Conservation (phyloP, 1,139 yeast genomes). For the Yamadazyma jaroonii region DNA sequence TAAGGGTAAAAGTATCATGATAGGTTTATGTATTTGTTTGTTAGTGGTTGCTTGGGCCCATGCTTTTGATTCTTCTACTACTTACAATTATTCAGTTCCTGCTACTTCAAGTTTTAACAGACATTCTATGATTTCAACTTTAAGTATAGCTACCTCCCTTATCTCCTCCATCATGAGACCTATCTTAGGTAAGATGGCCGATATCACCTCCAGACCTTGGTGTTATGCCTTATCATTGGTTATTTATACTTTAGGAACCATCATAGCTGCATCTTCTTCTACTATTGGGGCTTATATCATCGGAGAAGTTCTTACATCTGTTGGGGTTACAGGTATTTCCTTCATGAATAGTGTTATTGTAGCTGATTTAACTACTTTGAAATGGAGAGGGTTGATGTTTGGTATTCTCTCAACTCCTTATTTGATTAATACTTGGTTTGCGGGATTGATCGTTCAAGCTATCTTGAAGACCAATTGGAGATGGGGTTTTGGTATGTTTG, state of each 20-base stretch:
- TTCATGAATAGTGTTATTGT: slow-evolving; percentile 20
- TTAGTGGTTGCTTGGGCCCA: slow-evolving; percentile 32
- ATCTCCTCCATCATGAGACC: slow-evolving; percentile 25
- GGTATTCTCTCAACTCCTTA: slow-evolving; percentile 26
- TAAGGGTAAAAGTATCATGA: slow-evolving; percentile 6
- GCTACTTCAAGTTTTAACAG: slow-evolving; percentile 27
- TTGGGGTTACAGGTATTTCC: slow-evolving; percentile 22
- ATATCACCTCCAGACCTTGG: slow-evolving; percentile 26
- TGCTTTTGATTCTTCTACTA: slow-evolving; percentile 34
- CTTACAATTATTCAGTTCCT: slow-evolving; percentile 24
- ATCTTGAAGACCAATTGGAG: slow-evolving; percentile 31
- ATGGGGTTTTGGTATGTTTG: slow-evolving; percentile 42
- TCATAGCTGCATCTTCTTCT: slow-evolving; percentile 24
- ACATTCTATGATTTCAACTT: slow-evolving; percentile 31
- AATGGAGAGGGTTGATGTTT: slow-evolving; percentile 30
- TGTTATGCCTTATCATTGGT: slow-evolving; percentile 19
- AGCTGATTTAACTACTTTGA: slow-evolving; percentile 30
- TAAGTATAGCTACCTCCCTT: slow-evolving; percentile 25
- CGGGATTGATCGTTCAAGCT: slow-evolving; percentile 28
- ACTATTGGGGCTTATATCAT: slow-evolving; percentile 26
- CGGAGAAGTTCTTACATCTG: slow-evolving; percentile 25
- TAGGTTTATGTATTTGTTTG: slow-evolving; percentile 15
- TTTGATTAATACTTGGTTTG: slow-evolving; percentile 29
- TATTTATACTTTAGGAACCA: slow-evolving; percentile 24
- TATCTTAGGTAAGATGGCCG: slow-evolving; percentile 28